phyloP scores from a whole-genome alignment of 768 basidiomycete genomes.

The Rhizopogon vinicolor region DNA sequence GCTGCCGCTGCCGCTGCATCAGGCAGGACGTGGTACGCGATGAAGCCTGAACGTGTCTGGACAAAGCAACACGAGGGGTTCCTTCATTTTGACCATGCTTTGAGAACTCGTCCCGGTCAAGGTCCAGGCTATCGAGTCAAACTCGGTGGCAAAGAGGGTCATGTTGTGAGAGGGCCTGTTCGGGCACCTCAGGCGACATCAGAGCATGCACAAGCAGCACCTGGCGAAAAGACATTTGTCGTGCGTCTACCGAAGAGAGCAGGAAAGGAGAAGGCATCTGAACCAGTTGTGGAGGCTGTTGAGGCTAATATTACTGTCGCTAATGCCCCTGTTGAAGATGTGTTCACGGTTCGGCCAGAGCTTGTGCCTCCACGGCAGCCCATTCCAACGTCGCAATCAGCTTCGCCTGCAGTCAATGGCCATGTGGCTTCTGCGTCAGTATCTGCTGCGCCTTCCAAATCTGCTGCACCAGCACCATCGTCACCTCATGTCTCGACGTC shows the following conservation, averaged over 20 bases:
- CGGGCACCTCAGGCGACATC: slow-evolving; percentile 7
- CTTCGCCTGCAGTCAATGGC: slow-evolving; percentile 18
- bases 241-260: slow-evolving; percentile 50
- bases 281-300: slow-evolving; percentile 12
- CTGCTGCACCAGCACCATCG: slow-evolving; percentile 8
- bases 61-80: slow-evolving; percentile 79
- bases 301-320: slow-evolving; percentile 22
- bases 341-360: slow-evolving; percentile 53
- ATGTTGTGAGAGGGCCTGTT: slow-evolving; percentile 39
- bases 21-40: slow-evolving; percentile 60
- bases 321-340: slow-evolving; percentile 46
- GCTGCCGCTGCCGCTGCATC: slow-evolving; percentile 16
- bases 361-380: slow-evolving; percentile 29
- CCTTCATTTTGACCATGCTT: slow-evolving; percentile 58
- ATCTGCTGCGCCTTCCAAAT: not conserved
- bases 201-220: slow-evolving; percentile 11
- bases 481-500: slow-evolving; percentile 7
- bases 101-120: slow-evolving; percentile 55
- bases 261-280: slow-evolving; percentile 31
- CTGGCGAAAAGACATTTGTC: slow-evolving; percentile 40
- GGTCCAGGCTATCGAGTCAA: slow-evolving; percentile 56
- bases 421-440: not conserved
- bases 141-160: slow-evolving; percentile 45
- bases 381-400: slow-evolving; percentile 18
- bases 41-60: slow-evolving; percentile 80